These are phyloP conservation scores for Boeremia exigua DNA, from an alignment of 2,329 filamentous ascomycete species.

Conservation along the genomic window DNA sequence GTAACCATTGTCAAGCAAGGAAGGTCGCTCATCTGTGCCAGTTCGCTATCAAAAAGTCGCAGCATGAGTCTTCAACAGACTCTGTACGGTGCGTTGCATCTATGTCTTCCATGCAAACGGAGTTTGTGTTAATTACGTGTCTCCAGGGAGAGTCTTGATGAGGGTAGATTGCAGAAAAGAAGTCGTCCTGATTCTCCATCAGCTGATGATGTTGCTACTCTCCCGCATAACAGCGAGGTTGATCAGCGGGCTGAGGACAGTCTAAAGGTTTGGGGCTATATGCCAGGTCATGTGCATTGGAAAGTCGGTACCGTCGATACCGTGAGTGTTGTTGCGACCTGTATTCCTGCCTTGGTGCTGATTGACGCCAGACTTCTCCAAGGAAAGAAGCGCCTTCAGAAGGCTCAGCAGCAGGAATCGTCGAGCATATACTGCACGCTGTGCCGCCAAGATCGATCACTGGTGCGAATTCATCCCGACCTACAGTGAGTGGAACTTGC, in stretches of 20 bases:
- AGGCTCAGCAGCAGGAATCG: conserved; percentile 30
- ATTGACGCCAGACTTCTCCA: conserved; percentile 2
- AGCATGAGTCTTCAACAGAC: conserved; percentile 28
- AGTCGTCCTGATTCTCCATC: conserved; percentile 18
- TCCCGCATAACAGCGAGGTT: too few relatives aligned
- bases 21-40: conserved; percentile 58
- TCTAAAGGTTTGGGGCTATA: conserved; percentile 44
- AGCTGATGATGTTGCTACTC: conserved; percentile 9
- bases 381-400: conserved; percentile 19
- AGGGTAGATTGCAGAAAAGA: conserved; percentile 30
- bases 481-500: neutral
- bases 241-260: conserved; percentile 31
- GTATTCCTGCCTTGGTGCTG: neutral
- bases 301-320: conserved; percentile 30
- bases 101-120: too few relatives aligned
- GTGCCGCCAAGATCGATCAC: conserved; percentile 44
- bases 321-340: conserved; percentile 14
- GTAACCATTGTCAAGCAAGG: conserved; percentile 57
- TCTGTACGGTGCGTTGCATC: conserved; percentile 27
- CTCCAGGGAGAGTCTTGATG: conserved; percentile 24
- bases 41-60: conserved; percentile 48
- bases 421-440: conserved; percentile 42
- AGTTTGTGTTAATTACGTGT: conserved; percentile 3
- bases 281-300: conserved; percentile 46
- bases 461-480: conserved; percentile 18